phyloP scores from a whole-genome alignment of 2,329 filamentous ascomycete genomes.

The Ceratocystis eucalypticola region DNA sequence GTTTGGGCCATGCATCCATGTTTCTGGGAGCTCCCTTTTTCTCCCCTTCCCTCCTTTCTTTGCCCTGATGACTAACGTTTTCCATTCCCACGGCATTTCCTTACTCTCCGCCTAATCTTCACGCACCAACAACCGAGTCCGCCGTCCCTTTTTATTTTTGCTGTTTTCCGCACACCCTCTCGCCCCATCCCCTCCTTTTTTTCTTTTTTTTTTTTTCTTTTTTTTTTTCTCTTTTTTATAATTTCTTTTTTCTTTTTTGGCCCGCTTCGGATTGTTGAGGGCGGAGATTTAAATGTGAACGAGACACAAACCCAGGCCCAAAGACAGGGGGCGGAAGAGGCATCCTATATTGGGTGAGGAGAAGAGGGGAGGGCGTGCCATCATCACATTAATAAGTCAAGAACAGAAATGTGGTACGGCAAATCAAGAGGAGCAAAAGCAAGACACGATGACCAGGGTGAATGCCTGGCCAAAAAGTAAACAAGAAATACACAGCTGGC shows the following conservation, averaged over 20 bases:
- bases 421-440: too few relatives aligned
- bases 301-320: background rate
- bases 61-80: background rate
- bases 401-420: too few relatives aligned
- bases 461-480: too few relatives aligned
- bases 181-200: background rate
- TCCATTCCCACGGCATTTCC: background rate
- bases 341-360: background rate
- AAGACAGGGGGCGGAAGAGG: background rate
- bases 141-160: background rate
- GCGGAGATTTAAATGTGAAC: background rate
- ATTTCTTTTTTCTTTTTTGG: background rate
- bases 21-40: background rate
- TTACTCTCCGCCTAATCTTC: background rate
- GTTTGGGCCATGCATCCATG: background rate
- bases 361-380: background rate
- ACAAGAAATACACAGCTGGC: too few relatives aligned
- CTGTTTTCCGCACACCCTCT: background rate
- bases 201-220: background rate
- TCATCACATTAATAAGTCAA: too few relatives aligned
- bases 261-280: background rate
- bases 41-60: background rate
- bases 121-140: background rate
- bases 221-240: background rate
- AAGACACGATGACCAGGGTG: too few relatives aligned